These are phyloP conservation scores for Picea abies DNA, from an alignment of 83 land plant genomes.

Conservation along the genomic window DNA sequence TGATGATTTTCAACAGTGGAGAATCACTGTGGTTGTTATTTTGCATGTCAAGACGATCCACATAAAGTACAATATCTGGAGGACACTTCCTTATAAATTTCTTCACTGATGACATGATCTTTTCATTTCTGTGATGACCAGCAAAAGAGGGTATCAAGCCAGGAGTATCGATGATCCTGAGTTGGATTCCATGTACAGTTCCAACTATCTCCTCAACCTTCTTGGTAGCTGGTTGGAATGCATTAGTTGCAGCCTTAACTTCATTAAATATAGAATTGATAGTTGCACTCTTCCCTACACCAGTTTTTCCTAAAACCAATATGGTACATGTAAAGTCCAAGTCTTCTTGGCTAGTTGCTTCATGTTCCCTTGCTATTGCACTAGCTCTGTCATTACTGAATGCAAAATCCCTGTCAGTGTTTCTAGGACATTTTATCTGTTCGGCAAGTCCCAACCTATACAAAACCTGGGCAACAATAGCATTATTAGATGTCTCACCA, in stretches of 20 bases:
- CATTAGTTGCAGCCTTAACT: slow-evolving; percentile 46
- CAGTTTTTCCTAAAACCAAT: slow-evolving; percentile 72
- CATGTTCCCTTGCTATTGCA: slow-evolving; percentile 43
- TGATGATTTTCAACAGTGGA: slow-evolving; percentile 57
- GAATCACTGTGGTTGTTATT: slow-evolving; percentile 53
- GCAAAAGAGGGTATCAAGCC: slow-evolving; percentile 42
- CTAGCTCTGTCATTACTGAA: slow-evolving; percentile 36
- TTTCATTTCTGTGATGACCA: slow-evolving; percentile 47
- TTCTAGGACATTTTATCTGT: slow-evolving; percentile 51
- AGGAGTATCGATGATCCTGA: slow-evolving; percentile 72
- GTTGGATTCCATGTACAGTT: slow-evolving; percentile 52
- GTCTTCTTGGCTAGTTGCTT: slow-evolving; percentile 34
- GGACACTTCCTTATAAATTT: slow-evolving; percentile 50
- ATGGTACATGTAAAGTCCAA: slow-evolving; percentile 52
- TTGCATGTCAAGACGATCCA: slow-evolving; percentile 68
- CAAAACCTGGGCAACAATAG: slow-evolving; percentile 64
- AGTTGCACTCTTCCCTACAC: slow-evolving; percentile 85
- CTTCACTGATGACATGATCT: slow-evolving; percentile 50
- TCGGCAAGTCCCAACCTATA: slow-evolving; percentile 65
- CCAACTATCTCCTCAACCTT: slow-evolving; percentile 59
- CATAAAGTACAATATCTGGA: slow-evolving; percentile 71
- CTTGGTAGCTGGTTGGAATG: slow-evolving; percentile 63
- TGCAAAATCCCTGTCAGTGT: slow-evolving; percentile 33
- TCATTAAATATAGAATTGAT: slow-evolving; percentile 75
- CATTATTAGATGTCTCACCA: slow-evolving; percentile 79